phyloP scores from a whole-genome alignment of 2,329 filamentous ascomycete species.

The Hypoxylon sp. region DNA sequence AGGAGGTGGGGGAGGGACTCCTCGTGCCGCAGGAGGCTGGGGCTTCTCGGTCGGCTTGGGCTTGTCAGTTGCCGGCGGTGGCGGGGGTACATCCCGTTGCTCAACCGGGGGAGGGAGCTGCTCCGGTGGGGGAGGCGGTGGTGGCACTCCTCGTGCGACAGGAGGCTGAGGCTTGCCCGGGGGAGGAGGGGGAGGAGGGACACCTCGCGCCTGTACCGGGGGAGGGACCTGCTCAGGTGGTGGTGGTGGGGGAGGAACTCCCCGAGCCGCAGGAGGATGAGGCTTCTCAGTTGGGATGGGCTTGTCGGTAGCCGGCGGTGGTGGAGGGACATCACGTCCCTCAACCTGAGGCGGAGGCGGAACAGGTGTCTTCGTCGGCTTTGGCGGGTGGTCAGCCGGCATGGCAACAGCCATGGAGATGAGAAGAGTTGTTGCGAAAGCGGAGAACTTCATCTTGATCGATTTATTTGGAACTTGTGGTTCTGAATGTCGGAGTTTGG shows the following conservation, averaged over 20 bases:
- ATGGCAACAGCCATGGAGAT: constrained; percentile 25
- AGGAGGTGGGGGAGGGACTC: constrained; percentile 3
- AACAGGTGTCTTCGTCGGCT: constrained; percentile 8
- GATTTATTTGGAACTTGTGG: background rate
- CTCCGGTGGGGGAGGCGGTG: background rate
- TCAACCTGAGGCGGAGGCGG: background rate
- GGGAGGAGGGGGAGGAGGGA: background rate
- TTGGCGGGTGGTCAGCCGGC: constrained; percentile 20
- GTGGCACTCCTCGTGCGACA: background rate
- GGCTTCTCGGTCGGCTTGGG: background rate
- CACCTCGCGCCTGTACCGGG: background rate
- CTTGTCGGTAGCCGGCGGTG: background rate
- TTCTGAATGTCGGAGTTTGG: background rate
- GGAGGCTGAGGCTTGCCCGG: background rate
- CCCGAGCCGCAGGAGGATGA: constrained; percentile 10
- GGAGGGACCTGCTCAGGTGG: background rate
- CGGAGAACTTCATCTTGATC: constrained; percentile 28
- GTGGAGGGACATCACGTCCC: background rate
- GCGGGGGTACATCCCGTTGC: background rate
- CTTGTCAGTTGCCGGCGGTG: background rate
- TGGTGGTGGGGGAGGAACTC: constrained; percentile 4
- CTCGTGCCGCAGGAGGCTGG: background rate
- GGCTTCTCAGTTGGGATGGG: background rate
- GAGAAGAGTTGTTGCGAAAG: constrained; percentile 25
- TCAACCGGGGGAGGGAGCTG: background rate